Evolutionary conservation across 2,329 filamentous ascomycete species (phyloP), one percentile per base, ranked within the genome.

Genomic region (Penicillium occitanis): DNA sequence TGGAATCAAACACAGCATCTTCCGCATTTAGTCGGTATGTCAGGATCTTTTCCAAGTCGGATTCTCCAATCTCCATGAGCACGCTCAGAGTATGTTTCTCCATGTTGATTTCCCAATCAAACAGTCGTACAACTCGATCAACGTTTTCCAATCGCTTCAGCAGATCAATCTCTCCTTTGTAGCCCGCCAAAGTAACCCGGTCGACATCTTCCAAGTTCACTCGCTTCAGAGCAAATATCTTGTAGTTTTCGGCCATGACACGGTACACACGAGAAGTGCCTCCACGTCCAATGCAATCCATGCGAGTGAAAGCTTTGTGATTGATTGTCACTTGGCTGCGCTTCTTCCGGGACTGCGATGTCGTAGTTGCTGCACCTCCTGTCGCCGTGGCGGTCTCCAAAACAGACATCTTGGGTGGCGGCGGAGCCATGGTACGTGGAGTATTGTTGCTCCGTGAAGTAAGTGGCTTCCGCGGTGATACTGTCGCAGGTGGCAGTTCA

Each of bases 21-120:
- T 93, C 90, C 0, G 84, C 86, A 73, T 89, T 91, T 72, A 91
- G 82, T 10, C 89, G 88, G 69, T 89, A 86, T 42, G 88, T 89
- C 69, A 99, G 85, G 63, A 98, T 88, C 64, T 90, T 92, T 74
- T 96, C 91, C 73, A 99, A 86, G 77, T 99, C 95, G 25, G 94
- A 88, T 79, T 99, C 95, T 70, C 95, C 95, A 76, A 97, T 91
- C 80, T 99, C 95, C 93, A 99, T 97, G 67, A 99, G 87, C 76
- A 99, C 87, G 73, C 89, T 94, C 65, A 99, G 87, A 69, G 90
- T 88, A 71, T 96, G 90, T 78, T 96, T 97, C 73, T 95, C 91
- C 61, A 92, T 88, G 75, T 98, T 98, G 75, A 98, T 85, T 78
- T 99, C 94, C 81, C 90, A 97, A 77, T 98, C 95, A 73, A 91